These are phyloP conservation scores for Alternaria longipes DNA, from an alignment of 2,329 filamentous ascomycete species.

Conservation along the genomic window DNA sequence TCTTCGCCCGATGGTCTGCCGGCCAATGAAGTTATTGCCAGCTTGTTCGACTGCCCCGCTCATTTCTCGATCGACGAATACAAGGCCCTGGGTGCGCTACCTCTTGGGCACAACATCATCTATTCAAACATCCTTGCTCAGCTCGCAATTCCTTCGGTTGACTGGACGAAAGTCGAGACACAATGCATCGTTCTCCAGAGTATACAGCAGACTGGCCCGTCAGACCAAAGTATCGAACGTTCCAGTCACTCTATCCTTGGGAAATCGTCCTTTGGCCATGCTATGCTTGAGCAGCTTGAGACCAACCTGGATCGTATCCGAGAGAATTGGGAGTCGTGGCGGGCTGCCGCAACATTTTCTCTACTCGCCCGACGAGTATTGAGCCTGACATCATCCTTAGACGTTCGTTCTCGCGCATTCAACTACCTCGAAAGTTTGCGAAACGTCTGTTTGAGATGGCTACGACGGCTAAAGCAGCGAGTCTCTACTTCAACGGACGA, in stretches of 20 bases:
- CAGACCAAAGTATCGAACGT: constrained; percentile 32
- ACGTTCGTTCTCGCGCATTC: constrained; percentile 39
- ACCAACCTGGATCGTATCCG: constrained; percentile 14
- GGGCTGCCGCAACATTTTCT: constrained; percentile 54
- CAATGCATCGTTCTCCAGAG: constrained; percentile 60
- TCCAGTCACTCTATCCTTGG: constrained; percentile 50
- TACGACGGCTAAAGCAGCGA: constrained; percentile 44
- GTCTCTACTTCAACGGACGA: constrained; percentile 32
- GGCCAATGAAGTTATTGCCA: constrained; percentile 63
- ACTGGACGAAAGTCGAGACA: constrained; percentile 59
- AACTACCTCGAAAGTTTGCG: constrained; percentile 47
- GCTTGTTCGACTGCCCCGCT: constrained; percentile 54
- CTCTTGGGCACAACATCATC: constrained; percentile 56
- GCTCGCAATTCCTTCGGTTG: constrained; percentile 50
- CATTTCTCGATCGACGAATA: constrained; percentile 64
- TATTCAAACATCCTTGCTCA: constrained; percentile 16
- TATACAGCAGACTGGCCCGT: constrained; percentile 59
- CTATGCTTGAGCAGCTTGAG: constrained; percentile 29
- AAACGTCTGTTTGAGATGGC: constrained; percentile 53
- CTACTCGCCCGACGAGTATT: constrained; percentile 56
- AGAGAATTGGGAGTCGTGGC: constrained; percentile 52
- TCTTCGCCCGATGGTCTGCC: constrained; percentile 33
- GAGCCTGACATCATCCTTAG: constrained; percentile 46
- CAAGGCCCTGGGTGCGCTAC: constrained; percentile 61
- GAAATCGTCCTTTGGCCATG: constrained; percentile 46